phyloP scores from a whole-genome alignment of 106 monocot species.

The Dendrobium chrysotoxum region DNA sequence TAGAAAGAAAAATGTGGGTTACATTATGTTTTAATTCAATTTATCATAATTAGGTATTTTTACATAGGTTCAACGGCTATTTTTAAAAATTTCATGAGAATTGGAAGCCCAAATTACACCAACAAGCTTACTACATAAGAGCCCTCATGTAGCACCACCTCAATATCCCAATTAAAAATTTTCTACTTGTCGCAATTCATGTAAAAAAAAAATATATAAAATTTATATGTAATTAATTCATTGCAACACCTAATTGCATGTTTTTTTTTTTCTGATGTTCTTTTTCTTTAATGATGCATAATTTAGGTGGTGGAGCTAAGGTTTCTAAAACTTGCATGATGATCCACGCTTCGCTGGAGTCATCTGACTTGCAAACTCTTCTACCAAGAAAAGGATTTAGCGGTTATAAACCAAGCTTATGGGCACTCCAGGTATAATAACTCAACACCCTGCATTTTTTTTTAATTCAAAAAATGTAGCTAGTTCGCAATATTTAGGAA shows the following conservation, averaged over 20 bases:
- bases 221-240: too few relatives aligned
- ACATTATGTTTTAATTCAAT: neutral
- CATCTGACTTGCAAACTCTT: conserved; percentile 29
- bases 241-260: neutral
- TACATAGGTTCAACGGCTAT: too few relatives aligned
- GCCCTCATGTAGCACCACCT: neutral
- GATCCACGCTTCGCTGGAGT: conserved; percentile 46
- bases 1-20: neutral
- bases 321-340: conserved; percentile 45
- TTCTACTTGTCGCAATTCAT: too few relatives aligned
- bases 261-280: neutral
- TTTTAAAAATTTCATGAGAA: neutral
- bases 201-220: too few relatives aligned
- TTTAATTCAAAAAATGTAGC: neutral
- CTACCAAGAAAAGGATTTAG: conserved; percentile 60
- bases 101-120: neutral
- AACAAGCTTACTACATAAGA: neutral
- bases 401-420: conserved; percentile 68
- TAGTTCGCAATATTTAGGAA: neutral
- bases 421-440: conserved; percentile 72
- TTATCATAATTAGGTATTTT: neutral
- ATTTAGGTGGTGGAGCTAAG: conserved; percentile 67
- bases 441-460: neutral
- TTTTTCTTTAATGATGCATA: neutral
- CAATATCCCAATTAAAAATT: neutral